phyloP scores from a whole-genome alignment of 768 basidiomycete genomes.

The Lyophyllum semitale region DNA sequence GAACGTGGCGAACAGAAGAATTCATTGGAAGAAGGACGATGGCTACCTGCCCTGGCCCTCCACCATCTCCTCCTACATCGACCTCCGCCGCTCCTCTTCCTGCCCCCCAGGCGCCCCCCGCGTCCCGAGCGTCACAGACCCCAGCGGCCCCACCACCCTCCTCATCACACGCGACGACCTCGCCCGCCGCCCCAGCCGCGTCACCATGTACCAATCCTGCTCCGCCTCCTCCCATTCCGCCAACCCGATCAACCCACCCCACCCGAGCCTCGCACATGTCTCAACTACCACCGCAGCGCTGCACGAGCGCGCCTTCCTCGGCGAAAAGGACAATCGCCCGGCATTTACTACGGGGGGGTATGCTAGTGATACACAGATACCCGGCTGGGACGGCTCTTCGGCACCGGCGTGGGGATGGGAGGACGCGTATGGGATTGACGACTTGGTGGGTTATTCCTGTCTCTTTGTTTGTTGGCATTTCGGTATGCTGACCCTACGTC shows the following conservation, averaged over 20 bases:
- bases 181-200: conserved; percentile 19
- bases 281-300: neutral
- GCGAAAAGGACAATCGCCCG: too few species aligned
- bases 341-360: too few species aligned
- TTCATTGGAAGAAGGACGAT: neutral
- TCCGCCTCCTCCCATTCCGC: neutral
- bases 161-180: conserved; percentile 22
- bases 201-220: conserved; percentile 13
- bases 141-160: conserved; percentile 5
- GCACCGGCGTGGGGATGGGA: too few species aligned
- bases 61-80: neutral
- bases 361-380: too few species aligned
- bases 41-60: neutral
- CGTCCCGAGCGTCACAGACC: neutral
- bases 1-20: neutral
- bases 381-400: too few species aligned
- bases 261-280: neutral
- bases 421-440: too few species aligned
- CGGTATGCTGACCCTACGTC: neutral
- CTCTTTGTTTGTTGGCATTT: too few species aligned
- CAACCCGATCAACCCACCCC: neutral
- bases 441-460: too few species aligned
- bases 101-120: conserved; percentile 15
- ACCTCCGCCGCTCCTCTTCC: conserved; percentile 10
- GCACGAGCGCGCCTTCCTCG: too few species aligned